Conservation (phyloP, 1,139 yeast species). For the Lodderomyces margitis region DNA sequence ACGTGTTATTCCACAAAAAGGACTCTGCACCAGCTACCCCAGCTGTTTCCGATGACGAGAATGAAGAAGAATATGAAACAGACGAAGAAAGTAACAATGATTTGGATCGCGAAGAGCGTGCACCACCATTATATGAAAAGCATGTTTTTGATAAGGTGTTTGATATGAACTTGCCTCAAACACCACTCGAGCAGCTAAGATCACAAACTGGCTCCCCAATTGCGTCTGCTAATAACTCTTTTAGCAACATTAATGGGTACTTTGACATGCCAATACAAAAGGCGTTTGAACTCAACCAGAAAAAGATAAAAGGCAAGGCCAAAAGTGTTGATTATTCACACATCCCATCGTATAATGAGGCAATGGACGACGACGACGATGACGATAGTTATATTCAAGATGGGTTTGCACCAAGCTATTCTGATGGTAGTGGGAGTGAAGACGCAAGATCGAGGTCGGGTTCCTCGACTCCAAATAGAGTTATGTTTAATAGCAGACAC, state of each 20-base stretch:
- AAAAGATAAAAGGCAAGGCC: constrained; percentile 7
- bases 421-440: constrained; percentile 10
- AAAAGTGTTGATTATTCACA: constrained; percentile 15
- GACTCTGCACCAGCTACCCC: constrained; percentile 15
- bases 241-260: constrained; percentile 23
- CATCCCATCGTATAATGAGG: constrained; percentile 25
- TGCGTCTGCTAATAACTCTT: constrained; percentile 20
- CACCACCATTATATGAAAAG: constrained; percentile 45
- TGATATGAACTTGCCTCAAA: constrained; percentile 35
- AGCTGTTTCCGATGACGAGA: constrained; percentile 12
- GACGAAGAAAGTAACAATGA: constrained; percentile 21
- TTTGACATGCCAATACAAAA: constrained; percentile 25
- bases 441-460: constrained; percentile 7
- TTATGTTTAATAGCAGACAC: constrained; percentile 3
- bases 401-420: constrained; percentile 23
- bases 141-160: constrained; percentile 37
- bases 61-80: constrained; percentile 16
- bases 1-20: constrained; percentile 34
- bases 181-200: constrained; percentile 41
- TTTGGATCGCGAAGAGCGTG: constrained; percentile 30
- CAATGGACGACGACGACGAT: constrained; percentile 23
- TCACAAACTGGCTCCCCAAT: constrained; percentile 20
- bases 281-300: constrained; percentile 11
- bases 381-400: constrained; percentile 14
- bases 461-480: constrained; percentile 9